A percentile compares a stretch with the other conserved stretches of the same genome.
phyloP scores from a whole-genome alignment of 345 rosid genomes.

The Trapa bicornis region DNA sequence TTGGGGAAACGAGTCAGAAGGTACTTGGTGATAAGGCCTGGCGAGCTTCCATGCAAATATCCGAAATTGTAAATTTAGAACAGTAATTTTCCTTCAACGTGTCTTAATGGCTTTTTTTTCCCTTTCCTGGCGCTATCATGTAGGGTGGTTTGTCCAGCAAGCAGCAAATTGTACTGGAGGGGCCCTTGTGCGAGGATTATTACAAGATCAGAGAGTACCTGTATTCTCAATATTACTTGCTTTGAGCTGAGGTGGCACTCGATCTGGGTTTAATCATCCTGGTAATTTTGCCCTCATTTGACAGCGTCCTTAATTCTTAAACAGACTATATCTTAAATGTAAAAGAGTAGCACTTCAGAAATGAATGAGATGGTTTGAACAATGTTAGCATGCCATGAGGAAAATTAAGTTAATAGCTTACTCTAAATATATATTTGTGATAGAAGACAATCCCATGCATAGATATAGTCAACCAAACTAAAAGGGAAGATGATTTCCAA shows the following conservation, averaged over 20 bases:
- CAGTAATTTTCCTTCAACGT: too few species aligned
- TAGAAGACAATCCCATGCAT: too few species aligned
- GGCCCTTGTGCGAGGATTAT: constrained; percentile 87
- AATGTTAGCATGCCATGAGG: too few species aligned
- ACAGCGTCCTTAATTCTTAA: too few species aligned
- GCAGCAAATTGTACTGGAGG: constrained; percentile 84
- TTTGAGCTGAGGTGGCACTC: constrained; percentile 13
- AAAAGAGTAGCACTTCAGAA: too few species aligned
- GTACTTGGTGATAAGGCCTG: constrained; percentile 18
- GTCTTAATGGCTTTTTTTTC: not conserved
- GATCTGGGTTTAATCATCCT: not conserved
- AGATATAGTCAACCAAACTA: too few species aligned
- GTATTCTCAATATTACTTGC: constrained; percentile 83
- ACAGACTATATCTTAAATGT: too few species aligned
- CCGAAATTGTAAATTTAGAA: not conserved
- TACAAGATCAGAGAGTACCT: constrained; percentile 76
- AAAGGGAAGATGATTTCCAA: not conserved
- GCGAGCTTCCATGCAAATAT: not conserved
- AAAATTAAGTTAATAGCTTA: too few species aligned
- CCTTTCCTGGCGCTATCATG: not conserved
- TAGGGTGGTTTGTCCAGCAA: constrained; percentile 77
- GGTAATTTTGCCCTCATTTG: too few species aligned
- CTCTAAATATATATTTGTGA: too few species aligned
- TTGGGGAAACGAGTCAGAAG: constrained; percentile 68
- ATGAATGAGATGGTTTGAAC: too few species aligned